Conservation (phyloP, 768 basidiomycete species). For the Leucosporidium yakuticum region DNA sequence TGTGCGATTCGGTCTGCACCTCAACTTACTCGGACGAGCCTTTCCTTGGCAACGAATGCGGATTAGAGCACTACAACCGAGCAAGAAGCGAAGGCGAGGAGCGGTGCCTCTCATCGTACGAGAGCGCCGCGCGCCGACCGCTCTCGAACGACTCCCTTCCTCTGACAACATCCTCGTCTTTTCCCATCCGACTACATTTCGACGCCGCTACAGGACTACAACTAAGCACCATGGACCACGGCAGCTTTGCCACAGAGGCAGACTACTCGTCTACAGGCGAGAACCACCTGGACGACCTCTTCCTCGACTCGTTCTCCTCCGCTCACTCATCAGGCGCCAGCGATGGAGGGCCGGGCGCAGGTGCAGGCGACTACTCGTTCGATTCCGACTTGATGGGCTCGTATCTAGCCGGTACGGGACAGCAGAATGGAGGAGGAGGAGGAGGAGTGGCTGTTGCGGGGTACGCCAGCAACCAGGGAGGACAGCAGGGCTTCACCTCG, state of each 20-base stretch:
- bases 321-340: conserved; percentile 6
- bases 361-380: neutral
- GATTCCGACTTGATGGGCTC: neutral
- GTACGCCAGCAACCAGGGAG: neutral
- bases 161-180: too few species aligned
- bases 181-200: too few species aligned
- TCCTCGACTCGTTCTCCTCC: conserved; percentile 5
- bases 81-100: neutral
- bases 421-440: neutral
- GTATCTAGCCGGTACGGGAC: neutral
- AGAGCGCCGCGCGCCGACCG: too few species aligned
- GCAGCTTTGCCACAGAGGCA: too few species aligned
- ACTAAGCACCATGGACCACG: too few species aligned
- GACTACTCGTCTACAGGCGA: too few species aligned
- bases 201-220: too few species aligned
- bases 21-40: too few species aligned
- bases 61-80: neutral
- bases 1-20: too few species aligned
- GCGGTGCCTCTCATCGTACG: too few species aligned
- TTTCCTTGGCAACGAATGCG: neutral
- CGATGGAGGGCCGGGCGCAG: neutral
- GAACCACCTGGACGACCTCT: too few species aligned
- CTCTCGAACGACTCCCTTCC: too few species aligned
- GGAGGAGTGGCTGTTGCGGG: neutral
- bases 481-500: neutral